Percentiles rank a stretch among this genome's conserved stretches.
Evolutionary conservation across 495 filamentous ascomycete species (phyloP).

Genomic region (Darksidea phi): DNA sequence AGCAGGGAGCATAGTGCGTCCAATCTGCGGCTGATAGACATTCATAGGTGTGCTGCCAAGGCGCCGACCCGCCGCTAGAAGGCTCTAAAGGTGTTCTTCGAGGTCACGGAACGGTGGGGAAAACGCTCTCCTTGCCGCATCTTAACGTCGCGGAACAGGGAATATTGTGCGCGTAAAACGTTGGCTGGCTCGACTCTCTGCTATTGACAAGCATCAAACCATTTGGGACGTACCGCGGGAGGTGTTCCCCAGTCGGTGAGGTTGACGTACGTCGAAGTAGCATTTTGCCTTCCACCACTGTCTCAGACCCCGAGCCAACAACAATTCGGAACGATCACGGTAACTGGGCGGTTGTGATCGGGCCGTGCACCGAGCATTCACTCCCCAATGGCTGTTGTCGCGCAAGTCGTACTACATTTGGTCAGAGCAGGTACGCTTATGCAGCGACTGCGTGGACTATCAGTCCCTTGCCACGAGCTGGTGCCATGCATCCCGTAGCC

Average conservation of each 20-base stretch:
- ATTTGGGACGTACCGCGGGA: background rate
- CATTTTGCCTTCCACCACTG: background rate
- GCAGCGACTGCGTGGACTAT: slow-evolving; percentile 6
- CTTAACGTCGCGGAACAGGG: background rate
- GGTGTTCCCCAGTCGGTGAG: background rate
- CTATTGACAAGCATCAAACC: background rate
- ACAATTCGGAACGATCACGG: slow-evolving; percentile 20
- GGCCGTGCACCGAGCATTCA: slow-evolving; percentile 7
- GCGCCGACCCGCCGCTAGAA: slow-evolving; percentile 6
- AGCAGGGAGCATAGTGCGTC: background rate
- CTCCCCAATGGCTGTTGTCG: slow-evolving; percentile 1
- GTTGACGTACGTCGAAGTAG: background rate
- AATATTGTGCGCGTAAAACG: background rate
- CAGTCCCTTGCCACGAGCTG: background rate
- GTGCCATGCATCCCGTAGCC: background rate
- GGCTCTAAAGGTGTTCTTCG: slow-evolving; percentile 5
- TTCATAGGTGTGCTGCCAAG: background rate
- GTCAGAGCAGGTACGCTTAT: slow-evolving; percentile 15
- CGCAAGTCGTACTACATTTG: slow-evolving; percentile 16
- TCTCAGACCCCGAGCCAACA: slow-evolving; percentile 5
- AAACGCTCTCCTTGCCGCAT: background rate
- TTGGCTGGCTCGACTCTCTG: background rate
- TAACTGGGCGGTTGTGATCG: slow-evolving; percentile 9
- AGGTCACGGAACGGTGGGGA: background rate
- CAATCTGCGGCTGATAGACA: background rate